Percentiles rank a stretch among this genome's conserved stretches.
Conservation (phyloP, 345 rosid genomes). For the Mercurialis annua region DNA sequence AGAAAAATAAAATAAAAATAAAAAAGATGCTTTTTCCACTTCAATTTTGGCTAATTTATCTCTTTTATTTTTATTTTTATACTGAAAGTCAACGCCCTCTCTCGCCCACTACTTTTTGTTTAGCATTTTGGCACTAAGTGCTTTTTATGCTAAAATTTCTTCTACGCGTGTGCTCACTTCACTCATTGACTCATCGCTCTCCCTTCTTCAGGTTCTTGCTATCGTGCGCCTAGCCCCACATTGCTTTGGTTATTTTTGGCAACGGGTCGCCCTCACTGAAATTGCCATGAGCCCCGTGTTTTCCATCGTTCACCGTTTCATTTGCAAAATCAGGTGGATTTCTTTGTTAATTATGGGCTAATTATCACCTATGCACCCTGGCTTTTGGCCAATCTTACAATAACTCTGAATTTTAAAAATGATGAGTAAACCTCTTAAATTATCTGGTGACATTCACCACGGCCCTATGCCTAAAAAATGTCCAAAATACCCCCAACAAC, state of each 20-base stretch:
- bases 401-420: too few species aligned
- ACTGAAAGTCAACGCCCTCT: constrained; percentile 35
- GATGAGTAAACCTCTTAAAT: too few species aligned
- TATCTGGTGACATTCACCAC: too few species aligned
- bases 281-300: neutral
- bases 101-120: constrained; percentile 34
- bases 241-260: neutral
- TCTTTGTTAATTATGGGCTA: too few species aligned
- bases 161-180: constrained; percentile 29
- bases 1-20: too few species aligned
- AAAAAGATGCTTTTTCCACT: constrained; percentile 18
- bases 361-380: too few species aligned
- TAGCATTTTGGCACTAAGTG: constrained; percentile 12
- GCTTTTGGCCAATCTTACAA: too few species aligned
- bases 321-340: too few species aligned
- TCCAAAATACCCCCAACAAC: too few species aligned
- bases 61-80: neutral
- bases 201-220: constrained; percentile 4
- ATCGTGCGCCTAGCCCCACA: constrained; percentile 19
- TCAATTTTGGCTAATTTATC: neutral
- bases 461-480: too few species aligned
- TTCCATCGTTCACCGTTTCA: neutral
- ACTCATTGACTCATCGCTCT: constrained; percentile 14
- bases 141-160: constrained; percentile 8
- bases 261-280: neutral